phyloP scores from a whole-genome alignment of 2,329 filamentous ascomycete genomes.

The Phialocephala subalpina region DNA sequence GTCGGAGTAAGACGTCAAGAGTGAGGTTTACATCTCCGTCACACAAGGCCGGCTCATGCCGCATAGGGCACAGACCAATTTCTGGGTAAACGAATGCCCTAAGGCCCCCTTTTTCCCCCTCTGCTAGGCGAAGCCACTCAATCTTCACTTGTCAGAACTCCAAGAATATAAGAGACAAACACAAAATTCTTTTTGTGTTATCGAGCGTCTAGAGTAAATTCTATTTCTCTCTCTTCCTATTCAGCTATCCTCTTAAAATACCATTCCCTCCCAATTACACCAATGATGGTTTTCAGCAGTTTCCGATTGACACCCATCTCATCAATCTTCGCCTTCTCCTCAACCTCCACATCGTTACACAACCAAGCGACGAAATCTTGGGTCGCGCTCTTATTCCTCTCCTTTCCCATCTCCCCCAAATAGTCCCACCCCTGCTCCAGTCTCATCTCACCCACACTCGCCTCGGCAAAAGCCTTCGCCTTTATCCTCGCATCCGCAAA shows the following conservation, averaged over 20 bases:
- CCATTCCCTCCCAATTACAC: conserved; percentile 12
- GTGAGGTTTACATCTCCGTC: background rate
- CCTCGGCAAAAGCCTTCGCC: conserved; percentile 28
- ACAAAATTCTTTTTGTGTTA: too few relatives aligned
- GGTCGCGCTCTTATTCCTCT: conserved; percentile 17
- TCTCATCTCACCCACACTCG: conserved; percentile 27
- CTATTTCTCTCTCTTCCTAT: too few relatives aligned
- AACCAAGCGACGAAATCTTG: conserved; percentile 31
- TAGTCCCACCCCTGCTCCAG: conserved; percentile 34
- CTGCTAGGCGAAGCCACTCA: background rate
- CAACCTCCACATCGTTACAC: conserved; percentile 25
- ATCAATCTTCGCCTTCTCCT: conserved; percentile 17
- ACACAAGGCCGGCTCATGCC: background rate
- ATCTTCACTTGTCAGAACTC: too few relatives aligned
- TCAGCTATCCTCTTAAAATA: conserved; percentile 6
- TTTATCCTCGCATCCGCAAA: conserved; percentile 1
- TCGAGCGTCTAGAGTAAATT: too few relatives aligned
- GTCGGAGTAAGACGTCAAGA: background rate
- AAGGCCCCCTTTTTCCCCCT: background rate
- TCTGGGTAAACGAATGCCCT: background rate
- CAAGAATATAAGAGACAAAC: too few relatives aligned
- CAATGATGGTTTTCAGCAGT: background rate
- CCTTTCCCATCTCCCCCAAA: conserved; percentile 29
- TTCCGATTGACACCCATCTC: conserved; percentile 11
- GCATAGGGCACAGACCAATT: background rate